Conservation (phyloP, 139 green algal genomes). For the Chlorella vulgaris region DNA sequence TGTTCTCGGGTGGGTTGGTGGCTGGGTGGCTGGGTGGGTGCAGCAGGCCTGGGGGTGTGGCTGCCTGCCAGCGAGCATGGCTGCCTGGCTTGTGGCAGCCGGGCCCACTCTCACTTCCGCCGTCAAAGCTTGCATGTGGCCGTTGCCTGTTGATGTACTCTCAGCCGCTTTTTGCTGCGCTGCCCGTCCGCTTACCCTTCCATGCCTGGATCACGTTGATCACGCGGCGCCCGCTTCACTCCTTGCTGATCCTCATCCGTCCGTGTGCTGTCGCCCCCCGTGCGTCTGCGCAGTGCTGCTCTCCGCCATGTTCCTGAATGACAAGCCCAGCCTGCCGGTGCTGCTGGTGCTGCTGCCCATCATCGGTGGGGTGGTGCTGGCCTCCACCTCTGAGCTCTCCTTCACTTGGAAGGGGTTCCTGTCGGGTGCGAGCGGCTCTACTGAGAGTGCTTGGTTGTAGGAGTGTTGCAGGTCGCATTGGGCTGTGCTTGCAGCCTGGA, state of each 20-base stretch:
- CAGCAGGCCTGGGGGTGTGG: no score
- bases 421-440: slow-evolving; percentile 66
- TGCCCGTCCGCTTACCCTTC: no score
- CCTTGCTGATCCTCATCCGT: background rate
- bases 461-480: background rate
- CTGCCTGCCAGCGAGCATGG: no score
- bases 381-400: slow-evolving; percentile 80
- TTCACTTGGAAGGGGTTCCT: slow-evolving; percentile 78
- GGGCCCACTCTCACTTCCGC: no score
- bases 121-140: no score
- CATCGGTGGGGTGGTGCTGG: slow-evolving; percentile 89
- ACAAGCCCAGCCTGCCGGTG: slow-evolving; percentile 71
- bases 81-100: no score
- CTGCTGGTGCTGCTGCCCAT: slow-evolving; percentile 88
- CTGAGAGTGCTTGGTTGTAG: no score
- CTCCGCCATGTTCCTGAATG: slow-evolving; percentile 85
- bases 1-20: slow-evolving; percentile 75
- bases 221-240: no score
- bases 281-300: slow-evolving; percentile 69
- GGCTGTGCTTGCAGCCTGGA: no score
- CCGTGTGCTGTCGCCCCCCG: background rate
- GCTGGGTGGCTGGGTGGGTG: background rate
- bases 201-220: background rate
- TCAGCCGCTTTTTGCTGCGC: no score
- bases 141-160: no score